Percentiles rank a stretch among this genome's conserved stretches.
Conservation (phyloP, 2,329 filamentous ascomycete genomes). For the Fusarium sp. region DNA sequence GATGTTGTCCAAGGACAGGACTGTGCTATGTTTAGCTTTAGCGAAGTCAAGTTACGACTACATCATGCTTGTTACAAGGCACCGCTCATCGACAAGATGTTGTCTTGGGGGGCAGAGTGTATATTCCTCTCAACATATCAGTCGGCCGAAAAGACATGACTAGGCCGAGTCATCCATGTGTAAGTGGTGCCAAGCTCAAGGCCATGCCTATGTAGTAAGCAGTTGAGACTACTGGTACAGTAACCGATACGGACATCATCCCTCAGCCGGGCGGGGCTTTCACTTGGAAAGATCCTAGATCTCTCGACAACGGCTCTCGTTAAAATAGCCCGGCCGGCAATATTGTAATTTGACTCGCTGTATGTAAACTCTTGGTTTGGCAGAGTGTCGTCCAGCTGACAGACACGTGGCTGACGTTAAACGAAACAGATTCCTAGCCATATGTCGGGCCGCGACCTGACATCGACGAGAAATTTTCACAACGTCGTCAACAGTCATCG, state of each 20-base stretch:
- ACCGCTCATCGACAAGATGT: slow-evolving; percentile 15
- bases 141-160: slow-evolving; percentile 43
- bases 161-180: slow-evolving; percentile 36
- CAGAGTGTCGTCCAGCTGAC: slow-evolving; percentile 17
- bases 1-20: slow-evolving; percentile 7
- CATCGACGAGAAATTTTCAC: slow-evolving; percentile 10
- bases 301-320: slow-evolving; percentile 14
- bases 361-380: slow-evolving; percentile 10
- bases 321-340: slow-evolving; percentile 28
- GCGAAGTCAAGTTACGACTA: slow-evolving; percentile 10
- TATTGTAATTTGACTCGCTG: slow-evolving; percentile 20
- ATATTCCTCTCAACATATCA: slow-evolving; percentile 30
- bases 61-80: slow-evolving; percentile 27
- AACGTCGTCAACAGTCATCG: slow-evolving; percentile 4
- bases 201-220: slow-evolving; percentile 25
- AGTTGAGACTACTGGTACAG: slow-evolving; percentile 14
- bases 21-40: slow-evolving; percentile 18
- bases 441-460: slow-evolving; percentile 19
- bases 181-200: slow-evolving; percentile 37
- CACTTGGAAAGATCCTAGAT: slow-evolving; percentile 26
- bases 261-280: slow-evolving; percentile 36
- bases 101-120: slow-evolving; percentile 27
- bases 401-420: slow-evolving; percentile 35
- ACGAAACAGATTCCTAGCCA: slow-evolving; percentile 18
- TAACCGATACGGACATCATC: slow-evolving; percentile 30